Percentiles rank a stretch among this genome's conserved stretches.
These are phyloP conservation scores for Strobilomyces dryophilus DNA, from an alignment of 768 basidiomycete species.

Conservation along the genomic window DNA sequence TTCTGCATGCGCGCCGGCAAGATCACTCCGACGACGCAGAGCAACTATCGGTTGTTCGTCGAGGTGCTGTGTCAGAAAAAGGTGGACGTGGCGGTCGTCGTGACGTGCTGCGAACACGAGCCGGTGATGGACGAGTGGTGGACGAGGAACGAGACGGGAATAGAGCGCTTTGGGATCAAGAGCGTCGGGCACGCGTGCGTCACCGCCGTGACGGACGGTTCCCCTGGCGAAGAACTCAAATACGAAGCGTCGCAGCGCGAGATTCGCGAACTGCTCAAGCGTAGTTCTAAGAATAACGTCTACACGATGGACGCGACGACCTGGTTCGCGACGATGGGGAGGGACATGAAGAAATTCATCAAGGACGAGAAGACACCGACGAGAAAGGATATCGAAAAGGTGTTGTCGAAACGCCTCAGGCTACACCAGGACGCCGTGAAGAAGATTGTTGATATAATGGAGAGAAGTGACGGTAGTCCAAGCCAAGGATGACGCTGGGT, in stretches of 20 bases:
- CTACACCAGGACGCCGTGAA: background rate
- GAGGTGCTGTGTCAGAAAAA: background rate
- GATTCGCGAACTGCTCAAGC: conserved; percentile 1
- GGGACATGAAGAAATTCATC: background rate
- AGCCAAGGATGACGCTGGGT: background rate
- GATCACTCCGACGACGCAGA: background rate
- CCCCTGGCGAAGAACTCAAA: background rate
- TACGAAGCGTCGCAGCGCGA: background rate
- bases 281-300: background rate
- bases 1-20: background rate
- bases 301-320: background rate
- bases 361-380: background rate
- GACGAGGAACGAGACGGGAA: background rate
- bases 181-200: background rate
- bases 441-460: background rate
- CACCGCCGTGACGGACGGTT: background rate
- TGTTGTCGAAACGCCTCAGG: background rate
- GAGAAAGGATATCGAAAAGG: background rate
- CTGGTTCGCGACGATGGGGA: background rate
- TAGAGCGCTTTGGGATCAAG: background rate
- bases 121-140: background rate
- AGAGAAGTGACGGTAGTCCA: background rate
- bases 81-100: background rate
- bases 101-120: background rate
- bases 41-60: background rate